phyloP scores from a whole-genome alignment of 306 rosid genomes.

The Quercus mongolica region DNA sequence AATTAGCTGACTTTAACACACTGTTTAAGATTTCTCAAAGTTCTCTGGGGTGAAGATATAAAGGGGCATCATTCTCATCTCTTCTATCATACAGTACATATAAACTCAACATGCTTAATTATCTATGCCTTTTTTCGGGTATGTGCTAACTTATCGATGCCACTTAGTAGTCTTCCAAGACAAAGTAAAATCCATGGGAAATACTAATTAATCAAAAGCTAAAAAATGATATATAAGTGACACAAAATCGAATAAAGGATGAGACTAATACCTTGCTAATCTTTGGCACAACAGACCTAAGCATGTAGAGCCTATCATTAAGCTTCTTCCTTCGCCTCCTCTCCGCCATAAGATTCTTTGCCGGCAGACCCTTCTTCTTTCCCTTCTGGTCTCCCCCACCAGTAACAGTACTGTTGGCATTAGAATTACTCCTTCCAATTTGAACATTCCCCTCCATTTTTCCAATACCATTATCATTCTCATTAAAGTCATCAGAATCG shows the following conservation, averaged over 20 bases:
- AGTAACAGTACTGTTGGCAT: constrained; percentile 38
- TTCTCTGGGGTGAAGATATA: background rate
- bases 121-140: background rate
- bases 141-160: background rate
- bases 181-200: background rate
- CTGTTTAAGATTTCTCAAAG: background rate
- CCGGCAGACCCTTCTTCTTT: constrained; percentile 91
- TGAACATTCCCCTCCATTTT: constrained; percentile 45
- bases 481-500: constrained; percentile 72
- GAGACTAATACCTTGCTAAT: constrained; percentile 84
- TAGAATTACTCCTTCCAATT: constrained; percentile 39
- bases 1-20: background rate
- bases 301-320: constrained; percentile 94
- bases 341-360: constrained; percentile 97
- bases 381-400: constrained; percentile 75
- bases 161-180: background rate
- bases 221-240: background rate
- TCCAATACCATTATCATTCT: constrained; percentile 26
- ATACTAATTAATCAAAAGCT: background rate
- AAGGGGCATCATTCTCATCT: background rate
- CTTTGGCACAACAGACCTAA: constrained; percentile 95
- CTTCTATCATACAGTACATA: background rate
- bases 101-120: background rate
- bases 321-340: constrained; percentile 96
- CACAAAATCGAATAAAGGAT: background rate